A percentile compares a stretch with the other conserved stretches of the same genome.
Conservation (phyloP, 805 yeast species). For the Candida easanensis region DNA sequence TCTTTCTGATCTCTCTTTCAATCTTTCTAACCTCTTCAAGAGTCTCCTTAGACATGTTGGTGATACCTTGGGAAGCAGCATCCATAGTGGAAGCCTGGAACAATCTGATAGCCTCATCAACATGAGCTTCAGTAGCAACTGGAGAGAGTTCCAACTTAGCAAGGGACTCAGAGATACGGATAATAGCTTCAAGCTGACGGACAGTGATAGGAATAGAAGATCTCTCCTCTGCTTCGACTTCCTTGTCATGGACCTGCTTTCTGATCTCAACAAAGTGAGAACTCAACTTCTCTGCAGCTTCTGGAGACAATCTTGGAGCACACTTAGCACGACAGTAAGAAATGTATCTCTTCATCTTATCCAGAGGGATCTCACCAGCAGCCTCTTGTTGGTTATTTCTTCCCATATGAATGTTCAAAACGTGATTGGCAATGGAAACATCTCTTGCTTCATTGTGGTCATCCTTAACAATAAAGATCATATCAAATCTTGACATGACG, state of each 20-base stretch:
- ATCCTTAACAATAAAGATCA: conserved; percentile 96
- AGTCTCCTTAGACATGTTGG: conserved; percentile 51
- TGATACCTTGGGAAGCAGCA: conserved; percentile 63
- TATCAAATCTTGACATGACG: conserved; percentile 93
- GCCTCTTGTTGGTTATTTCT: conserved; percentile 54
- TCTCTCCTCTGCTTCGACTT: conserved; percentile 77
- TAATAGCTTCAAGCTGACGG: conserved; percentile 95
- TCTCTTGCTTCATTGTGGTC: conserved; percentile 87
- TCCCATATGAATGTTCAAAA: conserved; percentile 91
- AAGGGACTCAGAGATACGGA: conserved; percentile 90
- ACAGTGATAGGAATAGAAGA: conserved; percentile 96
- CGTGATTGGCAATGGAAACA: conserved; percentile 88
- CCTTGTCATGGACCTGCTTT: conserved; percentile 76
- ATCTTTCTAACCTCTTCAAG: conserved; percentile 72
- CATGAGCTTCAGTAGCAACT: conserved; percentile 83
- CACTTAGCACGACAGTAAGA: conserved; percentile 86
- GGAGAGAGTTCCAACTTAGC: conserved; percentile 86
- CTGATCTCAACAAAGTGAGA: conserved; percentile 92
- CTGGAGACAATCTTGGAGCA: conserved; percentile 88
- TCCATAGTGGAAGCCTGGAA: conserved; percentile 98
- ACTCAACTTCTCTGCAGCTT: conserved; percentile 85
- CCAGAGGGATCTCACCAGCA: conserved; percentile 80
- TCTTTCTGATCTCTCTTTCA: conserved; percentile 80
- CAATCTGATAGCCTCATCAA: conserved; percentile 90
- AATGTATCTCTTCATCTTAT: conserved; percentile 87